Base-by-base conservation (phyloP, 2,329 filamentous ascomycete species). In the Xylaria sp. region DNA sequence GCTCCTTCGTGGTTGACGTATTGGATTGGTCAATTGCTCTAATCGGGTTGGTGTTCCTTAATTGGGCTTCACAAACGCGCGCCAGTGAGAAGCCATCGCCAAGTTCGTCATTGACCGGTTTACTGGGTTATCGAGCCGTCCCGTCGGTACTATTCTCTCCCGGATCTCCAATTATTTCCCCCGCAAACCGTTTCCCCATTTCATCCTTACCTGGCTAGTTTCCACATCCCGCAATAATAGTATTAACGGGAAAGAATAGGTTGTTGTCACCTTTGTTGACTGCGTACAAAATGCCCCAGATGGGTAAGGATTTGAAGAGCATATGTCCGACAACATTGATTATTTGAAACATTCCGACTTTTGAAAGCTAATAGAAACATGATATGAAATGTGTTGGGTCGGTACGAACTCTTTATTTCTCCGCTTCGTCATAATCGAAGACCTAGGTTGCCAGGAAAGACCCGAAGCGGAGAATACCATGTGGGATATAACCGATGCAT, bases 81-180 rank as follows among this genome's bases (percentile, higher is more conserved):
- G 55, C 65, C 65, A 64, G 60, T 67, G 39, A 56, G 65, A 64
- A 43, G 48, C 39, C 32, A 48, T 64, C 46, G 46, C 55, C 55
- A 60, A 64, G 46, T 20, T 50, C 18, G 5, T n/a, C 28, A 46
- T 36, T 50, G 55, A 58, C 59, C 45, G 30, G 56, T 28, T 64
- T 56, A 9, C 55, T 50, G 30, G 60, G 45, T 15, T 32, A 41
- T 67, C 56, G 56, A 48, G 28, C 56, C 48, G 56, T 64, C n/a
- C 41, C 41, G 48, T 67, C 65, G 65, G 62, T 20, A 53, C 66
- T 60, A 66, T 59, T 65, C 65, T 63, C 30, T 48, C 59, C 68
- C 65, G 61, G 62, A 52, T 56, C 65, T 62, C 58, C 68, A 68
- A 65, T 46, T 57, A 32, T 55, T 61, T 20, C 58, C 68, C 48